phyloP scores from a whole-genome alignment of 1,284 basidiomycete genomes.

The Trametes pubescens region DNA sequence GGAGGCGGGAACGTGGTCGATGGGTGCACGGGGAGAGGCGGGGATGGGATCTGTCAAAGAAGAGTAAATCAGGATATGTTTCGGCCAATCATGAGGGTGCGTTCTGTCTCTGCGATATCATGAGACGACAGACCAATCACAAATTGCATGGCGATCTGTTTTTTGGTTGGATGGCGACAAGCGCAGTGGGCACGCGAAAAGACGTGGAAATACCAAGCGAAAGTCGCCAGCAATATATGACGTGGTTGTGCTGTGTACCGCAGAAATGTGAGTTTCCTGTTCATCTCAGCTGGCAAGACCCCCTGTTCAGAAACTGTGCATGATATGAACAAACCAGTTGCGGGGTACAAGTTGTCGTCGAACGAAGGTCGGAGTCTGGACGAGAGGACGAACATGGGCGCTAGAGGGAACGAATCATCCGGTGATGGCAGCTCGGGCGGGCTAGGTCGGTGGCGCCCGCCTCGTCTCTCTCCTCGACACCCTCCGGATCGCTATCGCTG shows the following conservation, averaged over 20 bases:
- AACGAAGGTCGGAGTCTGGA: background rate
- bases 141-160: too few species aligned
- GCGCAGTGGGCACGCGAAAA: too few species aligned
- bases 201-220: too few species aligned
- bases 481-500: slow-evolving; percentile 3
- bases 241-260: too few species aligned
- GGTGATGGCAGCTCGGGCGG: slow-evolving; percentile 3
- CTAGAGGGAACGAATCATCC: slow-evolving; percentile 9
- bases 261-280: too few species aligned
- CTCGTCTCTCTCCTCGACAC: background rate
- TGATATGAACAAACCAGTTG: background rate
- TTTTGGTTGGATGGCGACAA: too few species aligned
- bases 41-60: slow-evolving; percentile 21
- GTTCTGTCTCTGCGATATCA: background rate
- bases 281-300: too few species aligned
- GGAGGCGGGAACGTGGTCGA: slow-evolving; percentile 4
- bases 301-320: background rate
- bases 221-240: too few species aligned
- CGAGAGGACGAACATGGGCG: background rate
- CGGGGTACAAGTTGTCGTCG: slow-evolving; percentile 1
- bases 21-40: background rate
- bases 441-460: slow-evolving; percentile 19
- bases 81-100: background rate
- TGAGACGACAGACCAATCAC: background rate
- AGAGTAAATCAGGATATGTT: slow-evolving; percentile 9